Evolutionary conservation across 257 asterid species (phyloP).

Genomic region (Lycium barbarum): DNA sequence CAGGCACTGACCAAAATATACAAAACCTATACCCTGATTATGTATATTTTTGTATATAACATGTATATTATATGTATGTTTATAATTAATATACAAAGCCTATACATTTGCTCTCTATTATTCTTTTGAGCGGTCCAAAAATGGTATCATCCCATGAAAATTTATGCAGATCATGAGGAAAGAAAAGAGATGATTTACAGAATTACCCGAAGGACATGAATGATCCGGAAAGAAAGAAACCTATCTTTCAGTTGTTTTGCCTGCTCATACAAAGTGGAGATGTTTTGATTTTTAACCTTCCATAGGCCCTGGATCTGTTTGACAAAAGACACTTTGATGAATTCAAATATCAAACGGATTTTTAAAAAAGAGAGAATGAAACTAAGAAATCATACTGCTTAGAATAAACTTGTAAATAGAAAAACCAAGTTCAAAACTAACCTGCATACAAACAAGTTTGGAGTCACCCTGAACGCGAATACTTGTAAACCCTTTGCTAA

Average conservation of each 20-base stretch:
- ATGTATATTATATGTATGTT: too few species aligned
- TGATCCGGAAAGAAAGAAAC: constrained; percentile 43
- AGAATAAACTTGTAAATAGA: background rate
- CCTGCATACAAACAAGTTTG: constrained; percentile 45
- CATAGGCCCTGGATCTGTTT: constrained; percentile 39
- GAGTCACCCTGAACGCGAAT: constrained; percentile 42
- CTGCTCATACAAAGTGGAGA: constrained; percentile 37
- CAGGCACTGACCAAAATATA: too few species aligned
- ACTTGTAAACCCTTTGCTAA: constrained; percentile 39
- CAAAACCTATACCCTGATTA: too few species aligned
- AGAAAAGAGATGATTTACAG: background rate
- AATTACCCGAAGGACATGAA: constrained; percentile 41
- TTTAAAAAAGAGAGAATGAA: background rate
- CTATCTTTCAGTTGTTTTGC: constrained; percentile 46
- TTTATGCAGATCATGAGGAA: background rate
- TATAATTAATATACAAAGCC: too few species aligned
- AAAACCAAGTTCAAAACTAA: background rate
- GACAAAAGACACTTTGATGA: background rate
- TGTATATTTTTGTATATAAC: too few species aligned
- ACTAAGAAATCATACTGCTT: background rate
- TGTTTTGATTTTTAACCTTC: constrained; percentile 43
- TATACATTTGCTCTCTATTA: too few species aligned
- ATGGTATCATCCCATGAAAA: background rate
- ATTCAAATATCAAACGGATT: background rate
- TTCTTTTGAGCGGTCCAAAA: too few species aligned